phyloP scores from a whole-genome alignment of 192 early-diverging fungal genomes.

The Coemansia sp. region DNA sequence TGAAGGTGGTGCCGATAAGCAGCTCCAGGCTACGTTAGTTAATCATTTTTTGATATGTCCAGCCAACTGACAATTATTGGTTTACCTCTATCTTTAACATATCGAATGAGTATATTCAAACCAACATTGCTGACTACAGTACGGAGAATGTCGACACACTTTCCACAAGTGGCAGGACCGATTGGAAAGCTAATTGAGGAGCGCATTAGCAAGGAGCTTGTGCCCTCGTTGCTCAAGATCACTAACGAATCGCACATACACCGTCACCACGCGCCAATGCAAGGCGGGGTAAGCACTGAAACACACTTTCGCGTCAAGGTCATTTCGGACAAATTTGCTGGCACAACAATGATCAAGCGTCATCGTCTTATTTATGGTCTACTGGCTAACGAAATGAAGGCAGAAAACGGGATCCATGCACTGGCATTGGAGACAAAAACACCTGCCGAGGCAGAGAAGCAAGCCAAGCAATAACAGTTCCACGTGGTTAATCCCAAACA shows the following conservation, averaged over 20 bases:
- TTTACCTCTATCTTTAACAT: background rate
- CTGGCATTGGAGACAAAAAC: slow-evolving; percentile 77
- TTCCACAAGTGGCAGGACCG: background rate
- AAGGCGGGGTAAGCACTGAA: slow-evolving; percentile 69
- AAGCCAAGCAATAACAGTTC: slow-evolving; percentile 52
- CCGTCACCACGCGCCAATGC: slow-evolving; percentile 82
- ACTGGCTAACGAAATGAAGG: slow-evolving; percentile 66
- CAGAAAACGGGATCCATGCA: slow-evolving; percentile 74
- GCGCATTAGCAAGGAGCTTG: slow-evolving; percentile 44
- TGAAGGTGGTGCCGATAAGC: background rate
- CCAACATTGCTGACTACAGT: background rate
- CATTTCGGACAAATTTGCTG: slow-evolving; percentile 64
- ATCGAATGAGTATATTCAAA: background rate
- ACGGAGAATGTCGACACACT: background rate
- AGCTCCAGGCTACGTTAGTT: too few species aligned
- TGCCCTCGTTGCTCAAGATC: slow-evolving; percentile 64
- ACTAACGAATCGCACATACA: slow-evolving; percentile 79
- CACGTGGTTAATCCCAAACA: background rate
- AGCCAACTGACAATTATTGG: background rate
- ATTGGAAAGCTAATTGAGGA: slow-evolving; percentile 24
- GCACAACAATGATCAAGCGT: slow-evolving; percentile 54
- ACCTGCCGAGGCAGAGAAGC: slow-evolving; percentile 18
- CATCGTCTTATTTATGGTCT: slow-evolving; percentile 69
- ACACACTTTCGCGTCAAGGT: slow-evolving; percentile 79
- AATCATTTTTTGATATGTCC: too few species aligned